Evolutionary conservation across 257 asterid species (phyloP), one percentile per base, ranked within the genome.

Genomic region (Scutellaria minor): DNA sequence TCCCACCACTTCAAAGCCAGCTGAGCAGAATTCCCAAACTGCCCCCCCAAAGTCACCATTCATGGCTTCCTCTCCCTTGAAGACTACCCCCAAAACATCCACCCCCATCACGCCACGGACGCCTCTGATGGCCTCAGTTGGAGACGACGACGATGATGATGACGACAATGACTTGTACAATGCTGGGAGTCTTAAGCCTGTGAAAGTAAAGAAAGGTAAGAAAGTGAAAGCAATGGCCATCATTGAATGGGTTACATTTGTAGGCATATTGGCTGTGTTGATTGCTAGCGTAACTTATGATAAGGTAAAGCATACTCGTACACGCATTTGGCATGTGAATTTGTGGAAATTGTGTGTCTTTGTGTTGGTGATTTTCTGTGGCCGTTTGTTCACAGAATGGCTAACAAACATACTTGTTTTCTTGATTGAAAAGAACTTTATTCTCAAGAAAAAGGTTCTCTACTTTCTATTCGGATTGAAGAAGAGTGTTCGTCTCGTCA

Each of bases 291-390:
- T 51, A 57, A 81, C 85, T 0, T 62, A 89, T 60, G 4, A 57
- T n/a, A 68, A 73, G 81, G 20, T 87, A 3, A 59, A 40, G 3
- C 0, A 15, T 0, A 5, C 18, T 18, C 18, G 46, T 8, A 13
- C 24, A 6, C 1, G 35, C 0, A 58, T 79, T 10, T 86, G 84
- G 90, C 73, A 86, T 6, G 64, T 89, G 75, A 71, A 62, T 20
- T 3, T 89, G 20, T 91, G 97, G 97, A 91, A 78, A 78, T 87
- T 91, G 96, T 82, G 84, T 70, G 88, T 87, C 1, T 24, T 89
- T 1, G 82, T 74, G 4, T 64, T 89, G 75, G 93, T 81, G 0
- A 80, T 88, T 20, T 76, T 86, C 22, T 88, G 97, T 70, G 97
- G 97, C 68, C 90, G 82, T 44, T 6, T 91, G 48, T 80, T 89